Evolutionary conservation across 2,329 filamentous ascomycete genomes (phyloP).

Genomic region (Scopulariopsis brevicaulis): DNA sequence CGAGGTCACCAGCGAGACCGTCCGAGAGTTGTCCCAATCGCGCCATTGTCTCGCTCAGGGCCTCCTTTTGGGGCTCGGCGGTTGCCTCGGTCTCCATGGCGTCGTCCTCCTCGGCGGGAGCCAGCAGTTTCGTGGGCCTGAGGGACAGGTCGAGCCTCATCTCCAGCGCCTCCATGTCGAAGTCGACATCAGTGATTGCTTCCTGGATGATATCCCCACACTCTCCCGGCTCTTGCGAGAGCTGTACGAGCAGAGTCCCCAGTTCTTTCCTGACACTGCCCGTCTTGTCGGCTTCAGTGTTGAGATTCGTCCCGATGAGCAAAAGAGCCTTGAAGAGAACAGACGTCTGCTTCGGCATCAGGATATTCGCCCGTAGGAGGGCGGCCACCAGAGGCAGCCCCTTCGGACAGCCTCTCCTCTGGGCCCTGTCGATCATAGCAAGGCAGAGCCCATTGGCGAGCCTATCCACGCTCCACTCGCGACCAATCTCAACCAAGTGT

Average conservation of each 20-base stretch:
- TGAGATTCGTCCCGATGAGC: conserved; percentile 44
- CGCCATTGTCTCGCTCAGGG: conserved; percentile 26
- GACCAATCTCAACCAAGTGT: conserved; percentile 48
- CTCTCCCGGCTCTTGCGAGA: conserved; percentile 48
- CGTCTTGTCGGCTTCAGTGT: conserved; percentile 40
- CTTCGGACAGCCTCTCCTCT: conserved; percentile 44
- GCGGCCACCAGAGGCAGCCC: conserved; percentile 49
- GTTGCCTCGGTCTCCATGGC: conserved; percentile 29
- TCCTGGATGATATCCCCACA: conserved; percentile 53
- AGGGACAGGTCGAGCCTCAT: conserved; percentile 63
- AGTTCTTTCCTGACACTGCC: conserved; percentile 50
- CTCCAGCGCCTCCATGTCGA: conserved; percentile 66
- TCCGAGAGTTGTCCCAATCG: conserved; percentile 23
- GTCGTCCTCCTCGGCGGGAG: conserved; percentile 34
- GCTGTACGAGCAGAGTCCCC: conserved; percentile 52
- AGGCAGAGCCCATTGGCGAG: conserved; percentile 62
- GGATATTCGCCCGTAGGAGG: conserved; percentile 45
- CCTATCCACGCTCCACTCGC: conserved; percentile 57
- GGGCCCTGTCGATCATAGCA: conserved; percentile 49
- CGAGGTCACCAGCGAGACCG: conserved; percentile 38
- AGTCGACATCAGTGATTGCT: conserved; percentile 54
- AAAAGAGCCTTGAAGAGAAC: conserved; percentile 56
- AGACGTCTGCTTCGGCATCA: conserved; percentile 52
- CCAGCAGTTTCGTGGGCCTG: conserved; percentile 41
- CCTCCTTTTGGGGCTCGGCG: conserved; percentile 16